These are phyloP conservation scores for Plasmodium cynomolgi DNA, from an alignment of 169 alveolate genomes.

Conservation along the genomic window DNA sequence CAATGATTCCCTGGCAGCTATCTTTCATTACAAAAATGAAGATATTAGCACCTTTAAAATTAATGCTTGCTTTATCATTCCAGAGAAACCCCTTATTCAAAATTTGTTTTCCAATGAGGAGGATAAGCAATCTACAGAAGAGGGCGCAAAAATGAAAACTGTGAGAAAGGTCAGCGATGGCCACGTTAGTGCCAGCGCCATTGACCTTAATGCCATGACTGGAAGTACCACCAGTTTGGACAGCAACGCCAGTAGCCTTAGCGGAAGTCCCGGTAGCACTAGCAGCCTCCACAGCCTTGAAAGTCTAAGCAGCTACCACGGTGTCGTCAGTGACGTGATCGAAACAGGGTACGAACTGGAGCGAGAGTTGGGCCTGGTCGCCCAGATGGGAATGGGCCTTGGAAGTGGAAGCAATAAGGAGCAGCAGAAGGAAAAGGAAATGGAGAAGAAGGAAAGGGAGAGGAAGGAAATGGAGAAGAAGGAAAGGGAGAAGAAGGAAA, in stretches of 20 bases:
- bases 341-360: background rate
- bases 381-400: background rate
- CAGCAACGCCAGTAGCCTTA: background rate
- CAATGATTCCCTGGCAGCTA: constrained; percentile 57
- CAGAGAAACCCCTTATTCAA: background rate
- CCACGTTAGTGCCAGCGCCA: background rate
- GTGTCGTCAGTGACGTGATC: background rate
- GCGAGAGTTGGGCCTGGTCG: background rate
- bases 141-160: background rate
- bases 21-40: constrained; percentile 22
- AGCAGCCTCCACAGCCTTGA: background rate
- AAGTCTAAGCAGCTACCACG: background rate
- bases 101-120: background rate
- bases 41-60: constrained; percentile 16
- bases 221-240: background rate
- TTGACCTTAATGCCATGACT: background rate
- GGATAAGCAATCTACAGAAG: background rate
- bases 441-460: background rate
- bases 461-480: background rate
- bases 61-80: constrained; percentile 36
- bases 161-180: background rate
- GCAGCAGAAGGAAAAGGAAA: background rate
- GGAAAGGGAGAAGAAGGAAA: background rate
- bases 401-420: background rate
- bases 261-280: background rate